Evolutionary conservation across 2,329 filamentous ascomycete species (phyloP), one percentile per base, ranked within the genome.

Genomic region (Alternaria sp.): DNA sequence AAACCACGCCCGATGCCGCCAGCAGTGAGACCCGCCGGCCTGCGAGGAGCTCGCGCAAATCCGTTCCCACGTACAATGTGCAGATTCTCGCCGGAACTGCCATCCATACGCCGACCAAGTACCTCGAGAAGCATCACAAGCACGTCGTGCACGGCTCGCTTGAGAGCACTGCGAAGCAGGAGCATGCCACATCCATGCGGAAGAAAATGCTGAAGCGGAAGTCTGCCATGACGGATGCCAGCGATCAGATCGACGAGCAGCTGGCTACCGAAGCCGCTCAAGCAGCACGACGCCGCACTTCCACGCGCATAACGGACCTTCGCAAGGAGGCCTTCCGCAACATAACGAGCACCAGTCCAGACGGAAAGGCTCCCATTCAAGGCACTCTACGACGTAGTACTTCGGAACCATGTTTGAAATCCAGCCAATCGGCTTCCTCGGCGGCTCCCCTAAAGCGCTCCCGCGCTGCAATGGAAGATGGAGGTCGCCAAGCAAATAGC

Each of bases 51-150:
- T 83, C 83, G 66, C 85, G 88, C 69, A 79, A 82, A 36, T 83
- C 81, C 52, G 79, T 86, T 17, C 83, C 85, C 11, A 84, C 88
- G 14, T 92, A 92, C 78, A 92, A 92, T 68, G 78, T 90, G 14
- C 82, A 86, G 63, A 83, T 85, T 67, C 80, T 90, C 51, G 84
- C 82, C 57, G 87, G 88, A 65, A 90, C 86, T 46, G 82, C 84
- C 28, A 81, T 84, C 41, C 87, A 89, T 65, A 86, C 83, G 79
- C 77, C 82, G 78, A 76, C 72, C 34, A 77, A 78, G 40, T 78
- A 78, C 57, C 65, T 78, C 29, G 69, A 78, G 56, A 74, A 74
- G 55, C 75, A 77, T 39, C 74, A 74, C 62, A 72, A 72, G 54
- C 77, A 72, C 56, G 74, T 77, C 14, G 56, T 77, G 42, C 74